Evolutionary conservation across 202 grass and related monocot species (phyloP).

Genomic region (Setaria italica): DNA sequence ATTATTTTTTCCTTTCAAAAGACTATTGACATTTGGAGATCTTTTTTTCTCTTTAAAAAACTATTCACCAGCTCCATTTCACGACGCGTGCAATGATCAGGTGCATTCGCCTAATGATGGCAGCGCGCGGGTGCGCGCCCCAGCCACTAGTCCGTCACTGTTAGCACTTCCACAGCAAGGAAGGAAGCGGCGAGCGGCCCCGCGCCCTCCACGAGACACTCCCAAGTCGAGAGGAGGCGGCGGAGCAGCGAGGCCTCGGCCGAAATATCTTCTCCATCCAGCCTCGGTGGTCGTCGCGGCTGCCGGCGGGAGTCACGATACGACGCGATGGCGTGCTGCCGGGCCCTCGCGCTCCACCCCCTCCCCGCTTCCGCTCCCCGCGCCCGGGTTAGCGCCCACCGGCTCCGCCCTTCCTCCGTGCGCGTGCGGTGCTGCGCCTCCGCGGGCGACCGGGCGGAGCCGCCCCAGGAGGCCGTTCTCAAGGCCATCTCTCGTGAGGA

Average conservation of each 20-base stretch:
- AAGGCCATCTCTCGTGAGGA: constrained; percentile 51
- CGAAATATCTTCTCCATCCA: constrained; percentile 19
- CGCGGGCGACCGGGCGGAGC: constrained; percentile 21
- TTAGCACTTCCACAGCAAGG: too few relatives aligned
- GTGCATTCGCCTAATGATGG: too few relatives aligned
- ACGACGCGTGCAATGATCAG: too few relatives aligned
- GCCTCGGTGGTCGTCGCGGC: neutral
- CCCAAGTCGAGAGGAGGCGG: too few relatives aligned
- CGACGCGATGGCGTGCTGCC: constrained; percentile 47
- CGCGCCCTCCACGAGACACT: neutral
- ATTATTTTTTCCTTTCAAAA: too few relatives aligned
- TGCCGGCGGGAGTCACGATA: constrained; percentile 1
- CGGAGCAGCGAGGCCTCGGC: too few relatives aligned
- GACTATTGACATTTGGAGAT: too few relatives aligned
- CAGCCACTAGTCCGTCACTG: too few relatives aligned
- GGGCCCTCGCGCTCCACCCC: constrained; percentile 8
- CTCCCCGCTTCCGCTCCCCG: neutral
- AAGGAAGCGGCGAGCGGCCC: neutral
- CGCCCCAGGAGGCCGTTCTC: constrained; percentile 48
- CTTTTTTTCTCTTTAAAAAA: too few relatives aligned
- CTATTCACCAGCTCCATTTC: too few relatives aligned
- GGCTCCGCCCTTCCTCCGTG: constrained; percentile 5
- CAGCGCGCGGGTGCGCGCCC: too few relatives aligned
- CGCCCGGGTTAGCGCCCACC: neutral
- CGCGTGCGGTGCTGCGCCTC: constrained; percentile 32